Evolutionary conservation across 345 rosid genomes (phyloP), one percentile per base, ranked within the genome.

Genomic region (Kernera saxatilis): DNA sequence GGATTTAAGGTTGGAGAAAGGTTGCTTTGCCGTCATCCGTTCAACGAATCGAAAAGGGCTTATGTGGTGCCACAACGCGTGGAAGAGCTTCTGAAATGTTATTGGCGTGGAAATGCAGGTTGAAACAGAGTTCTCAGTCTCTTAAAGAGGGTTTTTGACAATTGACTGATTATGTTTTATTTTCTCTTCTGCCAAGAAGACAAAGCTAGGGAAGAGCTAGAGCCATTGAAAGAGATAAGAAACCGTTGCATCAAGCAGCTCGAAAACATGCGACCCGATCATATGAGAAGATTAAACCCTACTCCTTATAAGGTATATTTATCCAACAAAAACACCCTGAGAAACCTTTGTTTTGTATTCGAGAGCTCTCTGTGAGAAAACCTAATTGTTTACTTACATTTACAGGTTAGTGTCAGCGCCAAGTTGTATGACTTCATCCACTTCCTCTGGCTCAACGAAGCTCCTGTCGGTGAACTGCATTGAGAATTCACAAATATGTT

Each of bases 401-500:
- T 57, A 23, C 92, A 89, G 98, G 99, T 91, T 78, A 91, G 96
- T 46, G 97, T 91, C 13, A 91, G 91, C 32, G 85, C 85, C 9
- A 89, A 85, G 73, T 75, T 91, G 76, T 94, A 94, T 26, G 97
- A 94, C 71, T 94, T 94, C 80, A 91, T 91, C 69, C 97, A 94
- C 79, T 85, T 84, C 77, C 81, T 94, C 43, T 94, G 99, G 99
- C 95, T 94, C 70, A 94, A 91, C 10, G 99, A 94, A 82, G 99
- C 97, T 9, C 99, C 99, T 2, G 97, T 94, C 0, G 99, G 99
- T 49, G 99, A 91, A 82, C 77, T 94, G 80, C 88, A 84, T 32
- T 92, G 50, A 75, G 2, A 19, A 5, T 50, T 50, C 32, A 30
- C 52, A n/a, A 7, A 46, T 36, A 19, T 23, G 1, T 19, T 1